Evolutionary conservation across 345 rosid genomes (phyloP).

Genomic region (Mallotus nudiflorus): DNA sequence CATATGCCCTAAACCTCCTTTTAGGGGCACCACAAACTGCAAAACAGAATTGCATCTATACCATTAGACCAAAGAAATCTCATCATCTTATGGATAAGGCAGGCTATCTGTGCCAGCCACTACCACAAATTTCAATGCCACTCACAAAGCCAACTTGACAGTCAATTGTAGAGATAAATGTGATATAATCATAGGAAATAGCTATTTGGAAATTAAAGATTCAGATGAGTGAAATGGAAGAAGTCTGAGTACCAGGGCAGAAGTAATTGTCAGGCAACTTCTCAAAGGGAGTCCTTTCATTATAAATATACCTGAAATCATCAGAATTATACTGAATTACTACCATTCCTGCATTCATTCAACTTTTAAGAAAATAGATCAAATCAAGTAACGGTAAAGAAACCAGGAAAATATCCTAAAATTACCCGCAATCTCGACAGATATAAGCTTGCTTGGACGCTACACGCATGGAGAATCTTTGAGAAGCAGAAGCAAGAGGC

Average conservation of each 20-base stretch:
- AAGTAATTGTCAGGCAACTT: constrained; percentile 71
- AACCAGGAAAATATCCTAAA: neutral
- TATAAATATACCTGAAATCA: constrained; percentile 74
- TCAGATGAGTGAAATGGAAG: neutral
- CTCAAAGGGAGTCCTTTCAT: constrained; percentile 85
- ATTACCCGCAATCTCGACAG: constrained; percentile 94
- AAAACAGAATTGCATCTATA: neutral
- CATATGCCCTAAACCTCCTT: constrained; percentile 71
- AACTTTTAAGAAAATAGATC: neutral
- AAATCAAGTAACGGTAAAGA: neutral
- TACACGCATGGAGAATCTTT: constrained; percentile 73
- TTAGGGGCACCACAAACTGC: constrained; percentile 98
- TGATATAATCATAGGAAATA: too few relatives aligned
- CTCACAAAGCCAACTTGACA: too few relatives aligned
- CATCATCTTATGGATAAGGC: too few relatives aligned
- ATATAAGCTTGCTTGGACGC: constrained; percentile 85
- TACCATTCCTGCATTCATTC: neutral
- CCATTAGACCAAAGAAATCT: neutral
- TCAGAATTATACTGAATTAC: neutral
- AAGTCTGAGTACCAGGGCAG: constrained; percentile 66
- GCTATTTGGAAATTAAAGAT: neutral
- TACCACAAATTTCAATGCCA: too few relatives aligned
- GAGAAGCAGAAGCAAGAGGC: constrained; percentile 38
- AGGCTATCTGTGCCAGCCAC: too few relatives aligned
- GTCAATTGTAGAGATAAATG: too few relatives aligned